Evolutionary conservation across 1,284 basidiomycete species (phyloP).

Genomic region (Stygiomarasmius scandens): DNA sequence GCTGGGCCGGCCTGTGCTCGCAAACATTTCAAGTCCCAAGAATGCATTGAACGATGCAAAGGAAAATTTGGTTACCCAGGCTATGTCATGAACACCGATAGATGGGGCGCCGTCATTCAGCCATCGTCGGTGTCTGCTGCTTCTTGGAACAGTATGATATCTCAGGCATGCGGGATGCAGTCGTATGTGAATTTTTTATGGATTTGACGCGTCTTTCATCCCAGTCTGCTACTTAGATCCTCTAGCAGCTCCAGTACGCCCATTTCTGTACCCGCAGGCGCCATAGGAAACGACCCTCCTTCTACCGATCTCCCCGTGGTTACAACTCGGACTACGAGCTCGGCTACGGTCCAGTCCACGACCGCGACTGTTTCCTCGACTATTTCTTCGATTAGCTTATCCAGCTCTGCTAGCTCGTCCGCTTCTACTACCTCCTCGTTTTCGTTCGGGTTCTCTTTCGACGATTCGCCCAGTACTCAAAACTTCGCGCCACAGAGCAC

Average conservation of each 20-base stretch:
- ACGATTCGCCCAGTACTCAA: background rate
- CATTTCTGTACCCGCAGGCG: background rate
- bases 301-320: constrained; percentile 6
- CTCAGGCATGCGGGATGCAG: constrained; percentile 26
- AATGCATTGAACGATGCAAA: constrained; percentile 48
- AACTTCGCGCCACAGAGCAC: background rate
- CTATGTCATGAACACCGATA: constrained; percentile 50
- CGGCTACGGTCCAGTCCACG: constrained; percentile 7
- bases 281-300: constrained; percentile 14
- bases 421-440: constrained; percentile 15
- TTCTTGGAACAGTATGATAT: constrained; percentile 25
- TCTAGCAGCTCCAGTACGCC: background rate
- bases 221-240: background rate
- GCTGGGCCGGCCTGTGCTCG: constrained; percentile 56
- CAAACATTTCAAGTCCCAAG: constrained; percentile 35
- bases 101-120: constrained; percentile 54
- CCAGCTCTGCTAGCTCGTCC: constrained; percentile 7
- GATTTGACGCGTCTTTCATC: background rate
- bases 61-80: constrained; percentile 56
- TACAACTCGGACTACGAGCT: constrained; percentile 1
- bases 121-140: constrained; percentile 28
- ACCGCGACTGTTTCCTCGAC: constrained; percentile 1
- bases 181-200: constrained; percentile 11
- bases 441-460: constrained; percentile 3
- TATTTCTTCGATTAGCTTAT: background rate